Evolutionary conservation across 2,329 filamentous ascomycete genomes (phyloP).

Genomic region (Botrytis medusae): DNA sequence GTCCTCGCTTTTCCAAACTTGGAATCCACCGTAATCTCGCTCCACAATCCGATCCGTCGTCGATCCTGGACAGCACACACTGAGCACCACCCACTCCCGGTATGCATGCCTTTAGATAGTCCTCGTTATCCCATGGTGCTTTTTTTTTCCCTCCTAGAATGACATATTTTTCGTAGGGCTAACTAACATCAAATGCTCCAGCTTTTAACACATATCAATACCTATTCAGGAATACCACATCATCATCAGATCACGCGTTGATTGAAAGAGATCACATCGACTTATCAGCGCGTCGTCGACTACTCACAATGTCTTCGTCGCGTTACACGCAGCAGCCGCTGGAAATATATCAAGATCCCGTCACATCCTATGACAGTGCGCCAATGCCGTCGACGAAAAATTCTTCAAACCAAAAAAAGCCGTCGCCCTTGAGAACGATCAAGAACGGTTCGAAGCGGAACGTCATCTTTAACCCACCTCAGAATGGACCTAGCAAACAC

Average conservation of each 20-base stretch:
- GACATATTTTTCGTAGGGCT: constrained; percentile 27
- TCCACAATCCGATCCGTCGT: constrained; percentile 37
- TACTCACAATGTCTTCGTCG: constrained; percentile 51
- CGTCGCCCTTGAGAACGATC: constrained; percentile 44
- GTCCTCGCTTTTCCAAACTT: constrained; percentile 28
- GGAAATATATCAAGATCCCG: constrained; percentile 59
- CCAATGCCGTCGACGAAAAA: constrained; percentile 38
- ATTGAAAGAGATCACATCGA: constrained; percentile 12
- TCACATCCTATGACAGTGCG: constrained; percentile 44
- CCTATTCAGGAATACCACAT: constrained; percentile 46
- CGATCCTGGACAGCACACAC: constrained; percentile 35
- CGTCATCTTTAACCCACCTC: constrained; percentile 64
- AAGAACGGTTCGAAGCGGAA: constrained; percentile 53
- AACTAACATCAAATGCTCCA: constrained; percentile 33
- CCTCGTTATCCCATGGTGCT: constrained; percentile 26
- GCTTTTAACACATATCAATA: constrained; percentile 16
- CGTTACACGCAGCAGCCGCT: constrained; percentile 52
- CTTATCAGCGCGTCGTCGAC: constrained; percentile 33
- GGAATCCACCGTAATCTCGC: constrained; percentile 39
- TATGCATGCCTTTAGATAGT: constrained; percentile 33
- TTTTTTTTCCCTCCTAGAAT: constrained; percentile 22
- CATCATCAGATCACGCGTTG: constrained; percentile 52
- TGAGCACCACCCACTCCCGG: constrained; percentile 33
- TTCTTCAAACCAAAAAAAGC: constrained; percentile 30
- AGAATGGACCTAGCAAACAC: constrained; percentile 50